A percentile compares a stretch with the other conserved stretches of the same genome.
Conservation (phyloP, 192 early-diverging fungal species). For the Podila verticillata region DNA sequence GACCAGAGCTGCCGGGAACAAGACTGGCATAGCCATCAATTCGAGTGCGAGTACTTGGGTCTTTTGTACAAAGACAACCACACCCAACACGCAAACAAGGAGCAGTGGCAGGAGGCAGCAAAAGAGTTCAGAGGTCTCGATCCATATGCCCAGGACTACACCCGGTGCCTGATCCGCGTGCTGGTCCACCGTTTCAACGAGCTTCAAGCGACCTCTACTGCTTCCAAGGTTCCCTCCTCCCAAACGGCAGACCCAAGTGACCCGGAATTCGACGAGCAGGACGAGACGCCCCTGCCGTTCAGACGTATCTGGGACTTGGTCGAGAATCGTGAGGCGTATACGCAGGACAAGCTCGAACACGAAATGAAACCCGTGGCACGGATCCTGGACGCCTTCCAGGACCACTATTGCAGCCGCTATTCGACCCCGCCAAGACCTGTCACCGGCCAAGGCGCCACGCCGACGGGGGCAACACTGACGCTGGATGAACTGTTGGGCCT, state of each 20-base stretch:
- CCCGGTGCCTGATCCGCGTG: constrained; percentile 5
- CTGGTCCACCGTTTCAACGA: constrained; percentile 20
- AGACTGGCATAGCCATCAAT: constrained; percentile 17
- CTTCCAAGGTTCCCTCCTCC: not conserved
- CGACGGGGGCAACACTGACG: not conserved
- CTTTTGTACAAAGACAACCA: no score
- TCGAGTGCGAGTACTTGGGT: constrained; percentile 13
- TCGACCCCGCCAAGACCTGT: not conserved
- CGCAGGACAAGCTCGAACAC: constrained; percentile 1
- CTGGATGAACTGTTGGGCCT: constrained; percentile 9
- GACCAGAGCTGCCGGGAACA: constrained; percentile 4
- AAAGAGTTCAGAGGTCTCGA: not conserved
- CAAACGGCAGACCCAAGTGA: not conserved
- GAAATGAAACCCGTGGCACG: constrained; percentile 13
- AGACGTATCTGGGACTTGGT: constrained; percentile 2
- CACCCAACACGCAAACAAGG: no score
- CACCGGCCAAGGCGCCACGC: not conserved
- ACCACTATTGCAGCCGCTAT: not conserved
- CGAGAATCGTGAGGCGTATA: not conserved
- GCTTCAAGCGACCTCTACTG: not conserved
- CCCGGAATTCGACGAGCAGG: not conserved
- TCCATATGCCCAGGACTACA: constrained; percentile 16
- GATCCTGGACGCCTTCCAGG: constrained; percentile 21
- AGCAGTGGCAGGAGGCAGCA: not conserved
- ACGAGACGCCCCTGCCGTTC: constrained; percentile 1